Evolutionary conservation across 1,139 yeast genomes (phyloP), one percentile per base, ranked within the genome.

Genomic region (Candida dubliniensis): DNA sequence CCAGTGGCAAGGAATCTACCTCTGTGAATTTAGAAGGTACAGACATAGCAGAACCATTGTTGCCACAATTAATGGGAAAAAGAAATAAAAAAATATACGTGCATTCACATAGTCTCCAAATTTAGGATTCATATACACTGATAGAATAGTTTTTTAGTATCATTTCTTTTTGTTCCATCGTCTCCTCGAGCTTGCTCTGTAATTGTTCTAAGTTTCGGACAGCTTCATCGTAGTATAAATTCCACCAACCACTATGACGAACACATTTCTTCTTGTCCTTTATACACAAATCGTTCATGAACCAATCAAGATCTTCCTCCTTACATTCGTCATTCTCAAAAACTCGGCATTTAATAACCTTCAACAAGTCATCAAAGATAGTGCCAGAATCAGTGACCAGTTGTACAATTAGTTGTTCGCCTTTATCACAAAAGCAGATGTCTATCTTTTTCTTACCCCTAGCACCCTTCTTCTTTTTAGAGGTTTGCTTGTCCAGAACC

Each of bases 1-100:
- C 2, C 86, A 93, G 1, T 87, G 95, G 95, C 95, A 87, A 59
- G 95, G 95, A 0, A 75, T 87, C 38, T 86, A 85, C 70, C 67
- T 84, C 40, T 73, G 87, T 55, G 95, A 87, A 61, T 87, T 87
- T 63, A 72, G 95, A 55, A 72, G 73, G 38, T 75, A 78, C 59
- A 67, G 69, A 53, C 93, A 86, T 57, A 64, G 83, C 10, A 73
- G 95, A 55, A 76, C 75, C 46, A 66, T 86, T 26, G 82, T 87
- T 11, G 91, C 89, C 13, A 87, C 95, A 0, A 76, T 87, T 52
- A 82, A 86, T 53, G 95, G 95, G 4, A 49, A 61, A 47, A 73
- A 73, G 57, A 57, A 56, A 42, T 36, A 46, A 35, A 46, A 35
- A 25, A 24, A n/a, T 34, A 12, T 13, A 29, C 13, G 15, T 13